Conservation (phyloP, 768 basidiomycete species). For the Boletus patriciae region DNA sequence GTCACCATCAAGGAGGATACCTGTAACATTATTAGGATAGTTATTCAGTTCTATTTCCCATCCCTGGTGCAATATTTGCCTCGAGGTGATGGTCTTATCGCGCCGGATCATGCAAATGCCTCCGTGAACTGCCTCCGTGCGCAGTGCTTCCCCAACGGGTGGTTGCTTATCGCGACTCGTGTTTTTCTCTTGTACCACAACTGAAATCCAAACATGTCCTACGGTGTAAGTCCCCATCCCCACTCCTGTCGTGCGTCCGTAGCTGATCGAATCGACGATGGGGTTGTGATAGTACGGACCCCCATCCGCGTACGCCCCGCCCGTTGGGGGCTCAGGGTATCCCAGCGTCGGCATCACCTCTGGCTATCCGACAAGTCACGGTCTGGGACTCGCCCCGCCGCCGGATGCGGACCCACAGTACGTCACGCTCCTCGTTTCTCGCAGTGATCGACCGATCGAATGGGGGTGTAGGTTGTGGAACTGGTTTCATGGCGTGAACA, state of each 20-base stretch:
- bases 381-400: conserved; percentile 1
- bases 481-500: conserved; percentile 72
- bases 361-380: not conserved
- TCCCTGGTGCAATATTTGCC: not conserved
- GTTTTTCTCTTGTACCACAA: not conserved
- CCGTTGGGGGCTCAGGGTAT: not conserved
- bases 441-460: no score
- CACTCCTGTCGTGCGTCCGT: not conserved
- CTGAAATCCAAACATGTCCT: conserved; percentile 15
- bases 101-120: not conserved
- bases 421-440: conserved; percentile 21
- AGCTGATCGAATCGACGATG: not conserved
- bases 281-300: conserved; percentile 5
- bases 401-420: conserved; percentile 77
- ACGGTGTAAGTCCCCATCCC: conserved; percentile 16
- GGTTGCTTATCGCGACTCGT: conserved; percentile 8
- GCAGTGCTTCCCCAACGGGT: not conserved
- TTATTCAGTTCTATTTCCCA: conserved; percentile 14
- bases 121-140: not conserved
- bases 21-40: conserved; percentile 36
- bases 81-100: not conserved
- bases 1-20: conserved; percentile 29
- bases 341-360: not conserved
- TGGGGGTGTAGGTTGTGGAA: conserved; percentile 46
- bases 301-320: conserved; percentile 3